Evolutionary conservation across 176 grass and related monocot species (phyloP).

Genomic region (Bonia amplexicaulis): DNA sequence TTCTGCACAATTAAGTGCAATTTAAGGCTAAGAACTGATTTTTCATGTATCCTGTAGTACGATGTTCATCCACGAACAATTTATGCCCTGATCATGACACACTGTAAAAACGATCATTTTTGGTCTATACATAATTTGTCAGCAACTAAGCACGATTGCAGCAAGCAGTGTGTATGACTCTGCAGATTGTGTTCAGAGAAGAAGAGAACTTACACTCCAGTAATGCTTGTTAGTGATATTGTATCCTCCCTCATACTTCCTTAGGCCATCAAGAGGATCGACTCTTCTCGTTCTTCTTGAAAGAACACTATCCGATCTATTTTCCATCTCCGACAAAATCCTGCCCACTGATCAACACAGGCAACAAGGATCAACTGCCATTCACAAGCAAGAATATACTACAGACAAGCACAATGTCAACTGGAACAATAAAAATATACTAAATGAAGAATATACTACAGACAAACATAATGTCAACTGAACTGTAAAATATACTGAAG

Average conservation of each 20-base stretch:
- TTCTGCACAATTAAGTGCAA: not conserved
- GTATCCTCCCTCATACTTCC: slow-evolving; percentile 80
- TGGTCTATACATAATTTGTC: not conserved
- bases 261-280: slow-evolving; percentile 65
- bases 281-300: slow-evolving; percentile 52
- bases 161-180: not conserved
- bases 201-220: slow-evolving; percentile 78
- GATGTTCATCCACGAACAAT: not conserved
- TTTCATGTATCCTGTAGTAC: not conserved
- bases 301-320: slow-evolving; percentile 29
- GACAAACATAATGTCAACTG: not conserved
- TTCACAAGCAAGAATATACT: slow-evolving; percentile 18
- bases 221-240: slow-evolving; percentile 88
- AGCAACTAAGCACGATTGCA: not conserved
- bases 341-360: slow-evolving; percentile 23
- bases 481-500: slow-evolving; percentile 12
- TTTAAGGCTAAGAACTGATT: not conserved
- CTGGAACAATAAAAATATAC: slow-evolving; percentile 13
- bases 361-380: slow-evolving; percentile 11
- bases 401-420: not conserved
- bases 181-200: slow-evolving; percentile 6
- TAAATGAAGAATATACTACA: not conserved
- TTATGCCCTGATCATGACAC: not conserved
- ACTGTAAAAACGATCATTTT: not conserved
- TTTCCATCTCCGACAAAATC: slow-evolving; percentile 22